Conservation (phyloP, 768 basidiomycete species). For the Boletus subparvulus region DNA sequence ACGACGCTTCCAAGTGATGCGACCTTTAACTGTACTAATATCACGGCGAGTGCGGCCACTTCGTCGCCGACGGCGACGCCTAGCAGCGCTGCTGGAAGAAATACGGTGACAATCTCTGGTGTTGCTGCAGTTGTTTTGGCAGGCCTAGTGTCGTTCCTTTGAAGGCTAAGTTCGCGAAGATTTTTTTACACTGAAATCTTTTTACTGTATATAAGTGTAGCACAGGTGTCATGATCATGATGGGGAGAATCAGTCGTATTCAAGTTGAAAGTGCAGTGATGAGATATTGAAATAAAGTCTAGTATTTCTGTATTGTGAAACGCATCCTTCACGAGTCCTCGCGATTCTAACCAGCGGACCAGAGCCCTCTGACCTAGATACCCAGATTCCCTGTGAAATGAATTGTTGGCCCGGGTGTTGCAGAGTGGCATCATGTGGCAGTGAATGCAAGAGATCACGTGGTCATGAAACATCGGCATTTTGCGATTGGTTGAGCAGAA, state of each 20-base stretch:
- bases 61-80: conserved; percentile 17
- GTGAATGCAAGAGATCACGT: conserved; percentile 11
- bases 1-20: conserved; percentile 48
- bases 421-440: background rate
- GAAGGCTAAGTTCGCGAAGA: background rate
- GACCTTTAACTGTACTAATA: conserved; percentile 34
- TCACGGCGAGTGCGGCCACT: conserved; percentile 21
- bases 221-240: too few species aligned
- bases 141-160: conserved; percentile 13
- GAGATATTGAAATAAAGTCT: too few species aligned
- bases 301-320: background rate
- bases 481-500: conserved; percentile 41
- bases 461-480: conserved; percentile 8
- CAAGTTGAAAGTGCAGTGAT: too few species aligned
- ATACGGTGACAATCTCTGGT: conserved; percentile 4
- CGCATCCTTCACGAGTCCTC: background rate
- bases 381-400: background rate
- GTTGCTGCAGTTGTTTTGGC: conserved; percentile 10
- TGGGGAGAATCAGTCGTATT: too few species aligned
- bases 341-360: background rate
- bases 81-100: conserved; percentile 17
- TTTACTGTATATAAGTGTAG: background rate
- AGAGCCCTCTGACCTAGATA: too few species aligned
- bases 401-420: background rate
- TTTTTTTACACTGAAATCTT: background rate